Evolutionary conservation across 371 early-diverging fungal species (phyloP).

Genomic region (Mortierella sp.): DNA sequence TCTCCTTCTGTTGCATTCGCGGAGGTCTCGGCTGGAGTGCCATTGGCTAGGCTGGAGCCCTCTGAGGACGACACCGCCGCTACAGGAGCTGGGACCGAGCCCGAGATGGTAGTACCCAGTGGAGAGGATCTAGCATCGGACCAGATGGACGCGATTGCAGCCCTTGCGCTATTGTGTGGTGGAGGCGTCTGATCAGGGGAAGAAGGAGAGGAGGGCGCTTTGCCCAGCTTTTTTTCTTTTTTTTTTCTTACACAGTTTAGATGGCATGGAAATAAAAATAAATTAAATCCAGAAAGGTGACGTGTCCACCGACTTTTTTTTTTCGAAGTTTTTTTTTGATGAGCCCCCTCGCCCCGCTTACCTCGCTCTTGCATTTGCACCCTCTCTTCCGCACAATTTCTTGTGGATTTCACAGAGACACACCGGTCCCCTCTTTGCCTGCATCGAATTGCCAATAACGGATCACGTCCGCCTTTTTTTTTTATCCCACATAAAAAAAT

Average conservation of each 20-base stretch:
- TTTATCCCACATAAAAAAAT: too few relatives aligned
- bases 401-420: too few relatives aligned
- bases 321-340: background rate
- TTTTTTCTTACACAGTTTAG: background rate
- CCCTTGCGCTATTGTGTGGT: slow-evolving; percentile 43
- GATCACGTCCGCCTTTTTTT: too few relatives aligned
- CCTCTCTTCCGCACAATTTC: too few relatives aligned
- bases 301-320: background rate
- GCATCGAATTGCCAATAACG: too few relatives aligned
- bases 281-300: background rate
- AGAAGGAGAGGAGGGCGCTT: background rate
- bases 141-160: slow-evolving; percentile 52
- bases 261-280: too few relatives aligned
- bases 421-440: too few relatives aligned
- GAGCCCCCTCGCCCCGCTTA: background rate
- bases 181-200: slow-evolving; percentile 32
- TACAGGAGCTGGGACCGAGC: slow-evolving; percentile 15
- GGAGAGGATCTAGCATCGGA: slow-evolving; percentile 50
- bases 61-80: background rate
- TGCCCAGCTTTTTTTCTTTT: background rate
- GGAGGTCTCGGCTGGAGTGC: too few relatives aligned
- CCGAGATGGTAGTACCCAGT: slow-evolving; percentile 51
- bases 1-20: too few relatives aligned
- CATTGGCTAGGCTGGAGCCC: too few relatives aligned
- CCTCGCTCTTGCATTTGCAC: too few relatives aligned